Evolutionary conservation across 192 early-diverging fungal species (phyloP).

Genomic region (Chytriomyces sp.): DNA sequence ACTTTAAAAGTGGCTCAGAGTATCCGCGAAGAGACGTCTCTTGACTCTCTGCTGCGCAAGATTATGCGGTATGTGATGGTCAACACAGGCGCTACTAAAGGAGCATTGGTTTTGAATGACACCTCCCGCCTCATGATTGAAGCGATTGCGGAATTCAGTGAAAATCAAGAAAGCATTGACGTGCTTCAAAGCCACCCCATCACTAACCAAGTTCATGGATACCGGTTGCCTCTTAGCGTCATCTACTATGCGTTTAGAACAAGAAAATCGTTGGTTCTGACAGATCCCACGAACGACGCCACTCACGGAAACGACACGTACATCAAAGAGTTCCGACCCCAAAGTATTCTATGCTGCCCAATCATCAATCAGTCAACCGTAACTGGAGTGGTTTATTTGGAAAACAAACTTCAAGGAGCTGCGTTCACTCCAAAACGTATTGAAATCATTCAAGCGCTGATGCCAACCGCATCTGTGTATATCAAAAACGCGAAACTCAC

Average conservation of each 20-base stretch:
- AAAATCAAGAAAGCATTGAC: constrained; percentile 35
- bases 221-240: constrained; percentile 43
- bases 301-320: constrained; percentile 52
- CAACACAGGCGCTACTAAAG: constrained; percentile 56
- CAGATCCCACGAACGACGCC: constrained; percentile 41
- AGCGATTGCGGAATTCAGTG: constrained; percentile 44
- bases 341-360: constrained; percentile 59
- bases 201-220: constrained; percentile 27
- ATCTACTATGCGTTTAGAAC: constrained; percentile 52
- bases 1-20: constrained; percentile 55
- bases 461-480: constrained; percentile 55
- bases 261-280: constrained; percentile 47
- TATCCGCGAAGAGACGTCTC: constrained; percentile 52
- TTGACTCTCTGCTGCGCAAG: constrained; percentile 50
- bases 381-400: constrained; percentile 56
- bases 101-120: constrained; percentile 44
- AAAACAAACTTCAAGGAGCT: constrained; percentile 54
- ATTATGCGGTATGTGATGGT: constrained; percentile 54
- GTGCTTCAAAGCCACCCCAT: constrained; percentile 39
- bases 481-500: constrained; percentile 58
- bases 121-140: constrained; percentile 42
- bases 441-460: constrained; percentile 55
- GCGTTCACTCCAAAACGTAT: constrained; percentile 50
- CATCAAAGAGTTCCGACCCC: constrained; percentile 43
- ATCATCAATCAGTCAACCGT: constrained; percentile 56